Evolutionary conservation across 2,329 filamentous ascomycete genomes (phyloP), one percentile per base, ranked within the genome.

Genomic region (Botrytis cinerea): DNA sequence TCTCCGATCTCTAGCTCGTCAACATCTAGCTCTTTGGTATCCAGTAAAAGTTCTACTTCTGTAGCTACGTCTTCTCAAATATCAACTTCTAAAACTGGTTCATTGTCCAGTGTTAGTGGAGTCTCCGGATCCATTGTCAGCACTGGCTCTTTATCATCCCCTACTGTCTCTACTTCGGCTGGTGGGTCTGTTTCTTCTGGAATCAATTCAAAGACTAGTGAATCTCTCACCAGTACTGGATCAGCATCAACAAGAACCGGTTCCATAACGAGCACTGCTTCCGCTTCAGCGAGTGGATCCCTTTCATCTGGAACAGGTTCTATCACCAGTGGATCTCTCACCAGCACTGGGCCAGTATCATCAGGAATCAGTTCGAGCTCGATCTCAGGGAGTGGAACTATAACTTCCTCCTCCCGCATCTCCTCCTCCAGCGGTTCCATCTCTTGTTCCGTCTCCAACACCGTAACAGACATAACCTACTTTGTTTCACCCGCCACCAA

Each of bases 391-490:
- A 67, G 63, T 20, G 63, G 45, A 51, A 67, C 32, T 20, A 38
- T 20, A 51, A 38, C 45, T 10, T 51, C 45, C 18, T 51, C 63
- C 32, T 51, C 32, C 8, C 38, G n/a, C 14, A 46, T 51, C 45
- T 38, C 63, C 32, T 67, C 48, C 35, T 43, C 66, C 48, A 69
- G 35, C 35, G 32, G 22, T 9, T 66, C 48, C n/a, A 14, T 57
- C 1, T 71, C 59, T n/a, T 63, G 70, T 18, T 64, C 45, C n/a
- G n/a, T 64, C 20, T 63, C 32, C 9, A 64, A 63, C 20, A 71
- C 70, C 45, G 70, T 71, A 32, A 71, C 70, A 2, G 70, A 71
- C 35, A 16, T 71, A 45, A 71, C 35, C 43, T 71, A 63, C 22
- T 43, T 63, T 18, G 70, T 71, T 7, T 48, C 45, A 20, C 70